phyloP scores from a whole-genome alignment of 805 yeast genomes.

The Citeromyces matritensis region DNA sequence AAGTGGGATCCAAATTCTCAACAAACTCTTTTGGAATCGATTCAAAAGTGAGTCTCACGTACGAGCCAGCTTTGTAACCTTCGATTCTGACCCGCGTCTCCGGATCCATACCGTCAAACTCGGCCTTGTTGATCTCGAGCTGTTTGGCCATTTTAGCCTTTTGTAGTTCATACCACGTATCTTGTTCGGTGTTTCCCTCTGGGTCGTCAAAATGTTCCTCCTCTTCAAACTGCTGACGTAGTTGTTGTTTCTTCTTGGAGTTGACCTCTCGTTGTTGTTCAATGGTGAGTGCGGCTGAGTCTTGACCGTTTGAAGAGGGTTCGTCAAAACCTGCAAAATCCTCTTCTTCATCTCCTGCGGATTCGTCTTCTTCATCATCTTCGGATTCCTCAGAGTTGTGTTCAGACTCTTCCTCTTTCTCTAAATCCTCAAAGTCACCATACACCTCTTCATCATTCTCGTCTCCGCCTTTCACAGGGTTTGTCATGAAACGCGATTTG shows the following conservation, averaged over 20 bases:
- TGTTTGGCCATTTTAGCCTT: slow-evolving; percentile 96
- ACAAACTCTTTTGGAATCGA: slow-evolving; percentile 80
- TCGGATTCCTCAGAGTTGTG: slow-evolving; percentile 20
- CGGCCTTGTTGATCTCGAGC: slow-evolving; percentile 80
- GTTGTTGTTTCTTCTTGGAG: slow-evolving; percentile 80
- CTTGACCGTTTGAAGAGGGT: slow-evolving; percentile 25
- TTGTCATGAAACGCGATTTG: slow-evolving; percentile 4
- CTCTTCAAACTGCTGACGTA: slow-evolving; percentile 81
- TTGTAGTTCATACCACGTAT: slow-evolving; percentile 95
- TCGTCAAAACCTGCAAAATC: slow-evolving; percentile 20
- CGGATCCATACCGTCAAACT: slow-evolving; percentile 55
- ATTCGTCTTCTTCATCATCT: slow-evolving; percentile 32
- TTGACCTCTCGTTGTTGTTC: slow-evolving; percentile 69
- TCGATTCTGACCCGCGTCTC: slow-evolving; percentile 72
- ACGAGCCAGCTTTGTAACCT: slow-evolving; percentile 88
- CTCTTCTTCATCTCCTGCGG: slow-evolving; percentile 27
- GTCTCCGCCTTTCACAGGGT: slow-evolving; percentile 10
- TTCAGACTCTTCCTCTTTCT: slow-evolving; percentile 13
- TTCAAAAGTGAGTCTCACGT: slow-evolving; percentile 79
- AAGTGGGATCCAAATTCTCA: slow-evolving; percentile 72
- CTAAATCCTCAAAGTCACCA: slow-evolving; percentile 22
- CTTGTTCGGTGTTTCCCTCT: slow-evolving; percentile 62
- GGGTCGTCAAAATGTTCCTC: slow-evolving; percentile 69
- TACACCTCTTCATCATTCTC: slow-evolving; percentile 34
- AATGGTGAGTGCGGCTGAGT: slow-evolving; percentile 29